Conservation (phyloP, 2,329 filamentous ascomycete genomes). For the Cercospora sp. region DNA sequence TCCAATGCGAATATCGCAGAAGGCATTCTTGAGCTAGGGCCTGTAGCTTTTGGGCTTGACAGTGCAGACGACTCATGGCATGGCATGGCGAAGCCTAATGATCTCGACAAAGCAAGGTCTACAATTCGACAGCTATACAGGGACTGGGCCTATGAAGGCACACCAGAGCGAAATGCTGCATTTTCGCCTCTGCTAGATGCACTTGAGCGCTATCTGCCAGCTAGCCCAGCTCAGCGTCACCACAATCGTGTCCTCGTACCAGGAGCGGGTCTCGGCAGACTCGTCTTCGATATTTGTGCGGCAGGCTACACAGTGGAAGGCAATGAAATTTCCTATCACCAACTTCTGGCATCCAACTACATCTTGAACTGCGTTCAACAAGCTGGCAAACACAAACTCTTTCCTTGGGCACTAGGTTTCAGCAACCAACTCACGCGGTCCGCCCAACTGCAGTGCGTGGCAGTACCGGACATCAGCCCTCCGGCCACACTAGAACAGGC, state of each 20-base stretch:
- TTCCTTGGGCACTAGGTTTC: slow-evolving; percentile 84
- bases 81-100: slow-evolving; percentile 67
- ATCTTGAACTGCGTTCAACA: slow-evolving; percentile 67
- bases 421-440: slow-evolving; percentile 75
- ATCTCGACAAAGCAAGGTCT: slow-evolving; percentile 88
- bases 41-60: slow-evolving; percentile 64
- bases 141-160: slow-evolving; percentile 85
- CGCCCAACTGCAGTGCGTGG: slow-evolving; percentile 72
- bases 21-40: slow-evolving; percentile 69
- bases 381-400: slow-evolving; percentile 68
- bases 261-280: slow-evolving; percentile 81
- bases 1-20: slow-evolving; percentile 80
- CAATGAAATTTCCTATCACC: slow-evolving; percentile 94
- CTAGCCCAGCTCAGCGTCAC: slow-evolving; percentile 29
- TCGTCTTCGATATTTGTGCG: slow-evolving; percentile 82
- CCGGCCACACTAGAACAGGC: slow-evolving; percentile 39
- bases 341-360: slow-evolving; percentile 80
- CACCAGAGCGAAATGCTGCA: slow-evolving; percentile 70
- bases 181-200: slow-evolving; percentile 72
- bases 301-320: slow-evolving; percentile 76
- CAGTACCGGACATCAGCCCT: slow-evolving; percentile 71
- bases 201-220: slow-evolving; percentile 54
- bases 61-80: slow-evolving; percentile 60
- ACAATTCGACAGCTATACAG: slow-evolving; percentile 92
- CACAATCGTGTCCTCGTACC: slow-evolving; percentile 75